Evolutionary conservation across 306 rosid species (phyloP), one percentile per base, ranked within the genome.

Genomic region (Vigna nakashimae): DNA sequence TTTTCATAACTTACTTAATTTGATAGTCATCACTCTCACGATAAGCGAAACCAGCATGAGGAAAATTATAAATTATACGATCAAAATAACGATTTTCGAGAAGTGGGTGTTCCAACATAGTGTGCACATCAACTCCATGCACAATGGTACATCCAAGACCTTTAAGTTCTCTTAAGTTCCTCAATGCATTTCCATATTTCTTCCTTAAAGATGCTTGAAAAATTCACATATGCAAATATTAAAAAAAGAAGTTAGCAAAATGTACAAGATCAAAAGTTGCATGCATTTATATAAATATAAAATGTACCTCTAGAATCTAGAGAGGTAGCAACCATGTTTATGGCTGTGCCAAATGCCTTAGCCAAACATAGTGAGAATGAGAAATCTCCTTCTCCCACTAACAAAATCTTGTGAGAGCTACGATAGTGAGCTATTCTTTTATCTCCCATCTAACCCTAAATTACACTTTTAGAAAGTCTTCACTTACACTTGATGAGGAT

Each of bases 321-420:
- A 9, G 91, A 57, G 5, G 89, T 81, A 0, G 89, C 91, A 1
- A 86, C 70, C 68, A 81, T 69, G 75, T 88, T 45, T 12, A 0
- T 12, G 50, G 50, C 50, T 45, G 85, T 56, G 17, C 73, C 85
- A 59, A 88, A 86, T 15, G 80, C 48, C 18, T 2, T 79, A 22
- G 91, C 88, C 43, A 86, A 65, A 55, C 79, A 86, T n/a, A 72
- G 80, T 5, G 89, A 51, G 15, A 83, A 86, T 18, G 88, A 85
- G 75, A 81, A 85, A 73, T 88, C 86, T 32, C 85, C 89, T 53
- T 86, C 88, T 62, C 86, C 88, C 26, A 72, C 86, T 7, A 81
- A 86, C 12, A 84, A 82, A 42, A 83, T 88, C 22, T 9, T 34
- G 2, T 86, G 87, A 11, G 49, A 51, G 51, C 81, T 74, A 12